Evolutionary conservation across 257 asterid species (phyloP), one percentile per base, ranked within the genome.

Genomic region (Petunia secreta): DNA sequence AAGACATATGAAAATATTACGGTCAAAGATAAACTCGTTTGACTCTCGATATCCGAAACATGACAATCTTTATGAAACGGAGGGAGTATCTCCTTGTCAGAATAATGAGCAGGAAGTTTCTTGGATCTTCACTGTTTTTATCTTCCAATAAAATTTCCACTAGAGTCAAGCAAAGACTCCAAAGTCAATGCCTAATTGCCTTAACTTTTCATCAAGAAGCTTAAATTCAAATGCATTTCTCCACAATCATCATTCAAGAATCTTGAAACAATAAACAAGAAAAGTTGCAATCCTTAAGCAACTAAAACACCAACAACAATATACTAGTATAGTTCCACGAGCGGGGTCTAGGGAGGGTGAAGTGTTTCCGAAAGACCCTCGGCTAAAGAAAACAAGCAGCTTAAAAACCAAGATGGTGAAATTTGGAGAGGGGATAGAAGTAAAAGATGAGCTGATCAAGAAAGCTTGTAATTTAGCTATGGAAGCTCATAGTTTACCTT

Each of bases 401-500:
- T 46, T 16, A 43, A 11, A 2, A 48, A 60, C 77, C 46, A 48
- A 71, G 34, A 71, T 71, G 77, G 60, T 71, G 77, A 86, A 84
- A 83, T 63, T 91, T 34, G 97, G 91, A 43, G 93, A 90, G 8
- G 82, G 40, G 1, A 43, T 87, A 54, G 97, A 93, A 76, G 38
- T 91, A 14, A 68, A 79, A 41, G 94, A 89, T 75, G 97, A 93
- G 75, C 68, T 87, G 4, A 89, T 93, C 66, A 89, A 84, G 79
- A 94, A 85, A 82, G 91, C 96, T 9, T 91, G 95, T 75, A 87
- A 76, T 63, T 62, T 91, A 25, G 84, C 94, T 80, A 85, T 89
- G 87, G 91, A 92, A 87, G 97, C 97, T 75, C 97, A 91, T 62
- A 91, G 81, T 0, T 89, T 84, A 85, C 90, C 84, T 0, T 94